These are phyloP conservation scores for Aspergillus diversus DNA, from an alignment of 495 filamentous ascomycete species.

Conservation along the genomic window DNA sequence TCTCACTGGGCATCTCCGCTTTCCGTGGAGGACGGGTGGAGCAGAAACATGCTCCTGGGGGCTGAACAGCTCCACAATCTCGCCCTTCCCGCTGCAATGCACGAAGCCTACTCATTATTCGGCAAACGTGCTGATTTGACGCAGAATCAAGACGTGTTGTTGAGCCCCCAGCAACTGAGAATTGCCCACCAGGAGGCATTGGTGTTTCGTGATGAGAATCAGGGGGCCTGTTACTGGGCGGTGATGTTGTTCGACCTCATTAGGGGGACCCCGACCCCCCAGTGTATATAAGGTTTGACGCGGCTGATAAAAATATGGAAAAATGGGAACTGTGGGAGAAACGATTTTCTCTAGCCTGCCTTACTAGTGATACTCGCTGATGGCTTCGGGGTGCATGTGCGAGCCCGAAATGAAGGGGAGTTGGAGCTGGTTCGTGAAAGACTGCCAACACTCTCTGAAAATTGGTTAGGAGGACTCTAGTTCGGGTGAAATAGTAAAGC, in stretches of 20 bases:
- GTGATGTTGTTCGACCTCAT: not conserved
- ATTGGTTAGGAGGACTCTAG: not conserved
- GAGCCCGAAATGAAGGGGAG: not conserved
- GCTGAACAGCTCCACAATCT: not conserved
- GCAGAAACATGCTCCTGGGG: not conserved
- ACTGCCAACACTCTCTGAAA: not conserved
- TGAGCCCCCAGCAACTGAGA: not conserved
- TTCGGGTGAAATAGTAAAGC: not conserved
- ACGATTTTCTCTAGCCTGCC: not conserved
- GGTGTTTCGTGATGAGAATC: slow-evolving; percentile 5
- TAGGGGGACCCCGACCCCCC: not conserved
- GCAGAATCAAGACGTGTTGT: not conserved
- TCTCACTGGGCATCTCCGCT: slow-evolving; percentile 2
- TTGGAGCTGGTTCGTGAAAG: not conserved
- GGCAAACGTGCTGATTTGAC: not conserved
- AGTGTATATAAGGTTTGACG: not conserved
- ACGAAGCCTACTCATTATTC: slow-evolving; percentile 3
- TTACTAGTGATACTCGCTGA: not conserved
- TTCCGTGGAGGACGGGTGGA: not conserved
- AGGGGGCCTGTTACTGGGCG: not conserved
- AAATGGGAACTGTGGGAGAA: not conserved
- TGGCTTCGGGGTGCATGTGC: not conserved
- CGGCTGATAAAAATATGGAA: not conserved
- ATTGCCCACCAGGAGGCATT: not conserved
- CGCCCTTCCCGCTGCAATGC: not conserved